Conservation (phyloP, 176 grass and related monocot species). For the Pontederia paniculata region DNA sequence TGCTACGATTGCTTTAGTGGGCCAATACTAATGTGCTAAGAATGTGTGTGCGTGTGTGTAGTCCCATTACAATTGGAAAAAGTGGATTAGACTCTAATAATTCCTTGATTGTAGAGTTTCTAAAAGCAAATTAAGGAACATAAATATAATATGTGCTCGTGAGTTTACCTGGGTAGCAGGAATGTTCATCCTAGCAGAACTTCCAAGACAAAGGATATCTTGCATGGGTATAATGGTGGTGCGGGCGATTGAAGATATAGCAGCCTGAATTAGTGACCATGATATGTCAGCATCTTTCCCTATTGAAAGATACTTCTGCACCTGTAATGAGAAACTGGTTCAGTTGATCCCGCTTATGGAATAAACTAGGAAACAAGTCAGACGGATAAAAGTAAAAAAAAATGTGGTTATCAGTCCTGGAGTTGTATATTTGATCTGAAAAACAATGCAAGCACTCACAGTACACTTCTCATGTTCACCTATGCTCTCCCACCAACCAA, state of each 20-base stretch:
- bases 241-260: conserved; percentile 61
- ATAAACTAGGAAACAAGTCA: not conserved
- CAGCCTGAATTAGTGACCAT: conserved; percentile 51
- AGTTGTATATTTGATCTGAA: not conserved
- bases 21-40: no score
- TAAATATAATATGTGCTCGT: not conserved
- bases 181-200: conserved; percentile 77
- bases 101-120: not conserved
- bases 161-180: conserved; percentile 66
- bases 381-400: no score
- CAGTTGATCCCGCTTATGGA: not conserved
- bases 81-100: no score
- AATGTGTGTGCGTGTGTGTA: no score
- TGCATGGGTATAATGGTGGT: conserved; percentile 71
- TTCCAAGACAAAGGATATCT: conserved; percentile 68
- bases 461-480: conserved; percentile 51
- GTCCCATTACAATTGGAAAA: no score
- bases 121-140: not conserved
- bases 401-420: not conserved
- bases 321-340: conserved; percentile 33
- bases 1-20: no score
- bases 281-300: conserved; percentile 33
- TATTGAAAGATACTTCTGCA: conserved; percentile 44
- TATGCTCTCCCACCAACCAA: conserved; percentile 77
- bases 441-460: conserved; percentile 27